Evolutionary conservation across 805 yeast genomes (phyloP).

Genomic region (Alloascoidea africana): DNA sequence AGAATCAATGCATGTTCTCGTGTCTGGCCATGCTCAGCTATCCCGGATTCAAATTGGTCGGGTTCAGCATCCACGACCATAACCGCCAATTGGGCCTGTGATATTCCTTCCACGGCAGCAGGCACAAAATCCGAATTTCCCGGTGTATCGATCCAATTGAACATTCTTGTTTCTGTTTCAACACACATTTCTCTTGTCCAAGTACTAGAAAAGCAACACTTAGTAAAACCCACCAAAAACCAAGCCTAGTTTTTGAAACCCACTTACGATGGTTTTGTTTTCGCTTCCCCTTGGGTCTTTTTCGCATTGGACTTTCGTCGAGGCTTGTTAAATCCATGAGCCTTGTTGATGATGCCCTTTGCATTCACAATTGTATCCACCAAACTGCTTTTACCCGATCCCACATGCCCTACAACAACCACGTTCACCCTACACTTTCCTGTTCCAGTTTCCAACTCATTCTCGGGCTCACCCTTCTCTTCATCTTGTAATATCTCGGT

Average conservation of each 20-base stretch:
- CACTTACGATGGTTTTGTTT: constrained; percentile 9
- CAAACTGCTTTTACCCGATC: constrained; percentile 56
- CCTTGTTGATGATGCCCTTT: constrained; percentile 71
- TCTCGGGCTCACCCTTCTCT: neutral
- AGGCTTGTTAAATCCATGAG: constrained; percentile 72
- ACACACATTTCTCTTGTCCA: constrained; percentile 64
- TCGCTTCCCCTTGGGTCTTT: constrained; percentile 62
- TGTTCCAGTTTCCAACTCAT: neutral
- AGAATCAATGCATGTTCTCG: constrained; percentile 65
- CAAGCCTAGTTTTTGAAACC: neutral
- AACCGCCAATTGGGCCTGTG: constrained; percentile 52
- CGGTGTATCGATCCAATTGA: constrained; percentile 72
- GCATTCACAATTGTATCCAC: too few species aligned
- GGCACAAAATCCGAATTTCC: constrained; percentile 79
- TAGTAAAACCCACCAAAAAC: neutral
- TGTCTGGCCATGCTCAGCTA: constrained; percentile 55
- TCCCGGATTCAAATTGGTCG: constrained; percentile 61
- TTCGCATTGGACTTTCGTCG: too few species aligned
- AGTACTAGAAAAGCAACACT: neutral
- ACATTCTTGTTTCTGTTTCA: constrained; percentile 36
- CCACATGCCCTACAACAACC: constrained; percentile 39
- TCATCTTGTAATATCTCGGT: neutral
- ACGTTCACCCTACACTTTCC: neutral
- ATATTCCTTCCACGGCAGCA: constrained; percentile 46
- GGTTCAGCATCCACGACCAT: constrained; percentile 52